A percentile compares a stretch with the other conserved stretches of the same genome.
Conservation (phyloP, 495 filamentous ascomycete genomes). For the Trichoderma orchidacearum region DNA sequence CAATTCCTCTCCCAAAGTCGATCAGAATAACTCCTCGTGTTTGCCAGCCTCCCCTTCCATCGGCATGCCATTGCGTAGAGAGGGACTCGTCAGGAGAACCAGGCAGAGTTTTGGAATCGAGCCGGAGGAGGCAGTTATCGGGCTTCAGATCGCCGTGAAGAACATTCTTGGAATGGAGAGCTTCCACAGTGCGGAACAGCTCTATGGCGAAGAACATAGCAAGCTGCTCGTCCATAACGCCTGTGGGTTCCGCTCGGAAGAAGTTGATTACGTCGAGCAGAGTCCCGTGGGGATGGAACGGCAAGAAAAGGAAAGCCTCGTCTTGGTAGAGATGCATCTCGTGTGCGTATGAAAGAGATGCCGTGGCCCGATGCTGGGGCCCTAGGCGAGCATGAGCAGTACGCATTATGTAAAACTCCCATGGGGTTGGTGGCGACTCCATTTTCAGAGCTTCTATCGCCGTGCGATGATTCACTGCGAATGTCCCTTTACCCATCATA, state of each 20-base stretch:
- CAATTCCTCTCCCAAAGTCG: constrained; percentile 90
- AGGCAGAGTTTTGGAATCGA: constrained; percentile 36
- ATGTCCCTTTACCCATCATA: constrained; percentile 35
- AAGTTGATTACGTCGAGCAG: constrained; percentile 86
- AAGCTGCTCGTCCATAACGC: constrained; percentile 72
- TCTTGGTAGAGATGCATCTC: constrained; percentile 80
- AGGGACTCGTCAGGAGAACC: constrained; percentile 30
- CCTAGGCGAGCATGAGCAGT: constrained; percentile 62
- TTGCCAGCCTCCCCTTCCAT: constrained; percentile 66
- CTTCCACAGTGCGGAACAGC: constrained; percentile 79
- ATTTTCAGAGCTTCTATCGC: constrained; percentile 80
- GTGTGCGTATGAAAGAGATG: constrained; percentile 66
- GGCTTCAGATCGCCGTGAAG: constrained; percentile 91
- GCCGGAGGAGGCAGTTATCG: constrained; percentile 85
- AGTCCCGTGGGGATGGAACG: constrained; percentile 81
- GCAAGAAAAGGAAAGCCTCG: constrained; percentile 74
- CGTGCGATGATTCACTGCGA: constrained; percentile 29
- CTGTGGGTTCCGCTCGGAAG: constrained; percentile 52
- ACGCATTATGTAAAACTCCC: constrained; percentile 96
- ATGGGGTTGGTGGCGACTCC: constrained; percentile 69
- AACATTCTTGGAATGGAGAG: constrained; percentile 63
- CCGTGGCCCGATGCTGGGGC: constrained; percentile 47
- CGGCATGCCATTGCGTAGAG: constrained; percentile 46
- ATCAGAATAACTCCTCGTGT: constrained; percentile 73
- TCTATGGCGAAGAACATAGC: constrained; percentile 94